Evolutionary conservation across 331 rosid species (phyloP).

Genomic region (Stylosanthes scabra): DNA sequence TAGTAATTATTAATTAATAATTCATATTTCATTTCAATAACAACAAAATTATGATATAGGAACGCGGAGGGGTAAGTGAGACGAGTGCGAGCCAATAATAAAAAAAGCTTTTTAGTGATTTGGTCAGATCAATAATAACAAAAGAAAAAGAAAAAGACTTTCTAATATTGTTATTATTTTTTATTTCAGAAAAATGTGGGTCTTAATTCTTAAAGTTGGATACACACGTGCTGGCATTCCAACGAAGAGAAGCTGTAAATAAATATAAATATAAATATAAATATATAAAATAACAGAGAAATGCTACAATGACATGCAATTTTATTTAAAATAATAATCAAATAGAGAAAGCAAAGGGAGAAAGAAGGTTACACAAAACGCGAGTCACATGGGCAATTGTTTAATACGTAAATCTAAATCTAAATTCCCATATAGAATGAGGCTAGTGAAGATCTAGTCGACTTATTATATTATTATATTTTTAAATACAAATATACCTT

Average conservation of each 20-base stretch:
- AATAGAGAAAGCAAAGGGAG: not conserved
- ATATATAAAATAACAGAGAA: not conserved
- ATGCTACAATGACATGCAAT: too few relatives aligned
- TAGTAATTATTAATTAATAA: too few relatives aligned
- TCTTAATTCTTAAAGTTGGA: not conserved
- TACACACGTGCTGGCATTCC: not conserved
- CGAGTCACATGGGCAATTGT: conserved; percentile 25
- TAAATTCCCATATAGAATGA: not conserved
- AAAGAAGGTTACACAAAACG: not conserved
- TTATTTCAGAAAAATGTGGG: not conserved
- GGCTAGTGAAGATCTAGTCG: not conserved
- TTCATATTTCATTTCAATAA: too few relatives aligned
- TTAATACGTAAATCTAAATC: too few relatives aligned
- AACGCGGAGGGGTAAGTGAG: too few relatives aligned
- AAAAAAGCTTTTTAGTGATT: too few relatives aligned
- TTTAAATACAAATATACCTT: too few relatives aligned
- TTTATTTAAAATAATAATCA: too few relatives aligned
- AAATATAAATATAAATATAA: not conserved
- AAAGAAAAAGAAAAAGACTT: not conserved
- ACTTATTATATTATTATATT: not conserved
- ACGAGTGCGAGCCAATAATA: too few relatives aligned
- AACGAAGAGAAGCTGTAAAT: not conserved
- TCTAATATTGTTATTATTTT: not conserved
- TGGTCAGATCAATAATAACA: too few relatives aligned
- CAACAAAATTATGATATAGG: too few relatives aligned